A percentile compares a stretch with the other conserved stretches of the same genome.
phyloP scores from a whole-genome alignment of 352 stramenopile genomes.

The Peronospora destructor region DNA sequence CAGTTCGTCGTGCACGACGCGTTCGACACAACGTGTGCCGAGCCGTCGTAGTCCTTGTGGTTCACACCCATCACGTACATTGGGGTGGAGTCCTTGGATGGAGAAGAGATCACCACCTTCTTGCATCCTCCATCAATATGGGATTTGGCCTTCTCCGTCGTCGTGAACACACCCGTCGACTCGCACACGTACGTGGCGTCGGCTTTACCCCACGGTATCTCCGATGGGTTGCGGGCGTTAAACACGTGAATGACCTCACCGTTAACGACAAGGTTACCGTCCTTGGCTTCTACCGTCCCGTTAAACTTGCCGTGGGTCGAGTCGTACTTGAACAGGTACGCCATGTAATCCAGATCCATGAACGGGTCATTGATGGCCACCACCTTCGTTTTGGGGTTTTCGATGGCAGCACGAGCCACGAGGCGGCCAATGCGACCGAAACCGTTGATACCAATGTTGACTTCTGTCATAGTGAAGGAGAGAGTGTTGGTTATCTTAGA shows the following conservation, averaged over 20 bases:
- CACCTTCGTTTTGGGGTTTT: constrained; percentile 81
- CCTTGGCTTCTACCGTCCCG: constrained; percentile 73
- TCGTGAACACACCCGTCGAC: constrained; percentile 69
- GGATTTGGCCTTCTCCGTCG: constrained; percentile 87
- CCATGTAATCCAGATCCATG: constrained; percentile 94
- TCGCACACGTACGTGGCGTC: constrained; percentile 93
- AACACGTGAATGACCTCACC: constrained; percentile 91
- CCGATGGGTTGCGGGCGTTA: constrained; percentile 87
- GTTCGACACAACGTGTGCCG: constrained; percentile 95
- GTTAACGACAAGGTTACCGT: constrained; percentile 85
- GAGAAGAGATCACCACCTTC: constrained; percentile 95
- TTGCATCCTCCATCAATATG: constrained; percentile 90
- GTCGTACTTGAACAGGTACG: constrained; percentile 89
- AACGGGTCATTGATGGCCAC: constrained; percentile 93
- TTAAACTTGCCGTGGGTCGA: constrained; percentile 87
- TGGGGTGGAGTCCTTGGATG: constrained; percentile 93
- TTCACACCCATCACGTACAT: constrained; percentile 99
- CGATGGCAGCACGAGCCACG: constrained; percentile 87
- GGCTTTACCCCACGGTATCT: constrained; percentile 88
- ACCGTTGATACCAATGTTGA: constrained; percentile 96
- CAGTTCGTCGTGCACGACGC: constrained; percentile 99
- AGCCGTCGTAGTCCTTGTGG: constrained; percentile 87
- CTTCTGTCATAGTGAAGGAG: constrained; percentile 3
- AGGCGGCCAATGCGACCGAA: constrained; percentile 98
- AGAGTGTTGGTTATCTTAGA: too few relatives aligned